Base-by-base conservation (phyloP, 2,329 filamentous ascomycete species). In the Fusarium drepaniforme region DNA sequence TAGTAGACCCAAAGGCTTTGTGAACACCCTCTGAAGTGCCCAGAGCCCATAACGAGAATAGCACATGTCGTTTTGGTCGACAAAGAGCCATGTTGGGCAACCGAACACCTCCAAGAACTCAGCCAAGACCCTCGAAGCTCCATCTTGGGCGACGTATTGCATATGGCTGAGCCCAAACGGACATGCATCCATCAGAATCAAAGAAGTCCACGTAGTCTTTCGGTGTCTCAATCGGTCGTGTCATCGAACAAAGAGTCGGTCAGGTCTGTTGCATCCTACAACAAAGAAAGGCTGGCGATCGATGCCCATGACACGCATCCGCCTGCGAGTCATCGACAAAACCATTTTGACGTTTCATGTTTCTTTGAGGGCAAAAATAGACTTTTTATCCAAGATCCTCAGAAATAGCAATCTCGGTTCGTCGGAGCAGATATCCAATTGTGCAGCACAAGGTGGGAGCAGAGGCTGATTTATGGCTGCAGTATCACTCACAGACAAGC, bases 391-490 rank as follows among this genome's bases (percentile, higher is more conserved):
- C 40, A 59, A 49, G 13, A 46, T 12, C 37, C 33, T 21, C 16
- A 51, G 56, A 56, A 21, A 33, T 49, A 40, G n/a, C 5, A 15
- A 42, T 40, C 16, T 30, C 28, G 28, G 16, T 28, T 46, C 28
- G 40, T 33, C 38, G 44, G 16, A 46, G 44, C 42, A 46, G 40
- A n/a, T 23, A 21, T 33, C 28, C 30, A 58, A 58, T 33, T 28
- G n/a, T 12, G 44, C 40, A 57, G 61, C 62, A 44, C 53, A 59
- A 67, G 66, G 62, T 64, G 75, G 76, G 65, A 72, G 70, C 44
- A 67, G 64, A 68, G 62, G 58, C 59, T 67, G 64, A 75, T 77
- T 76, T 78, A 78, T 71, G 71, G 63, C 60, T 64, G 67, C 60
- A 64, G 70, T 68, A 68, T 72, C 69, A 69, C 68, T 70, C 68